Evolutionary conservation across 805 yeast species (phyloP), one percentile per base, ranked within the genome.

Genomic region (Limtongozyma cylindracea): DNA sequence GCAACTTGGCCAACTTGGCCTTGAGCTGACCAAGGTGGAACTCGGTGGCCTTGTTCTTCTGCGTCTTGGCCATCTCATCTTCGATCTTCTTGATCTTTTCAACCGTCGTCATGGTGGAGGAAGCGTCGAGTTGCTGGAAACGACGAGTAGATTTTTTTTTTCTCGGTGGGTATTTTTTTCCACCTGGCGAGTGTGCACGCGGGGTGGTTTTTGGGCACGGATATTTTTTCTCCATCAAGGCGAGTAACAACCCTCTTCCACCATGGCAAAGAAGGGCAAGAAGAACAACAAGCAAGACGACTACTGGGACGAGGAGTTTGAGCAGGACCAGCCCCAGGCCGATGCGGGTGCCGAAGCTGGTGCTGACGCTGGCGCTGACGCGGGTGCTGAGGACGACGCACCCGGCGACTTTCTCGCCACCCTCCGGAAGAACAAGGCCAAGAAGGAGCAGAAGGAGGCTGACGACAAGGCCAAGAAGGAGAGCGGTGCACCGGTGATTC

Each of bases 41-140:
- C 32, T 88, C 77, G 3, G 99, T 88, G 41, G 91, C 91, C 66
- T 88, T 88, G 53, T 88, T 88, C 53, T 84, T 88, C 44, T 88
- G 99, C 38, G 99, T 88, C 38, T 61, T 61, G 52, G 95, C 82
- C 98, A 84, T 84, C 58, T 84, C 98, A 49, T 73, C 88, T 49
- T 84, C 95, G 55, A 82, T 74, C 51, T 71, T 69, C 52, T 73
- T 69, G 40, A 73, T 72, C 43, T 72, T 60, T 31, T 53, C 59
- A 15, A 51, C 61, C 5, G 60, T 52, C 10, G 60, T 53, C 55
- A 50, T 49, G 16, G 22, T 33, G 30, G 17, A 7, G 17, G 8
- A 7, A 7, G 17, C 7, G 8, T 7, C 9, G 17, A 15, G 9
- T 15, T 15, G 7, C 9, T 9, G 9, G 6, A 6, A 9, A 9